Base-by-base conservation (phyloP, 768 basidiomycete genomes). In the Trametes coccinea region DNA sequence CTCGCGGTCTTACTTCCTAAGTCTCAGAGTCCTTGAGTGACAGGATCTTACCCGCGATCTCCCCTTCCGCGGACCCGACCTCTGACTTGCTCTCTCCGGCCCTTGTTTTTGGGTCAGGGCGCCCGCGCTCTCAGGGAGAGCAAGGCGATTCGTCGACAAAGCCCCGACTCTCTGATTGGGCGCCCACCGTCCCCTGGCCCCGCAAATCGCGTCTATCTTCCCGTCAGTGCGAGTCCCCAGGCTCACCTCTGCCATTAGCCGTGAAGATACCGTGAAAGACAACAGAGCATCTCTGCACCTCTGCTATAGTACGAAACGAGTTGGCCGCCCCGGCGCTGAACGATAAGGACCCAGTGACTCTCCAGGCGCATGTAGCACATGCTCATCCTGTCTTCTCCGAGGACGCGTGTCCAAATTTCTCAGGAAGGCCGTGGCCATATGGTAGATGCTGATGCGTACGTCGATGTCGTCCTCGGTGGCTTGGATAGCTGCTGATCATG, bases 331-430 rank as follows among this genome's bases (percentile, higher is more conserved):
- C 16, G 51, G n/a, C 33, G 37, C 6, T 43, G n/a, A 47, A 41
- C 53, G 56, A 56, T 62, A 56, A 62, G 49, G 60, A 14, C 49
- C 56, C 46, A 57, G 51, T 57, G 61, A 62, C 51, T 39, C 16
- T 45, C 16, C 27, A 57, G 48, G 46, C 57, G 56, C 57, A 47
- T 40, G 53, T 34, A 64, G 31, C 62, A 56, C 55, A 64, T 60
- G 62, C 62, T 64, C 48, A 7, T 49, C 44, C 27, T 8, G 62
- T 31, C 62, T 64, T 64, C 62, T 59, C 46, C 34, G 44, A 60
- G 47, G 55, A 59, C 58, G 58, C 56, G 62, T 53, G 58, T 56
- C 58, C 29, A 10, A n/a, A 37, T 49, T 64, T 64, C 62, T 63
- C 62, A 64, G 53, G 62, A 41, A 31, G 34, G 62, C 27, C 58